Conservation (phyloP, 2,329 filamentous ascomycete species). For the Fusarium pseudograminearum region DNA sequence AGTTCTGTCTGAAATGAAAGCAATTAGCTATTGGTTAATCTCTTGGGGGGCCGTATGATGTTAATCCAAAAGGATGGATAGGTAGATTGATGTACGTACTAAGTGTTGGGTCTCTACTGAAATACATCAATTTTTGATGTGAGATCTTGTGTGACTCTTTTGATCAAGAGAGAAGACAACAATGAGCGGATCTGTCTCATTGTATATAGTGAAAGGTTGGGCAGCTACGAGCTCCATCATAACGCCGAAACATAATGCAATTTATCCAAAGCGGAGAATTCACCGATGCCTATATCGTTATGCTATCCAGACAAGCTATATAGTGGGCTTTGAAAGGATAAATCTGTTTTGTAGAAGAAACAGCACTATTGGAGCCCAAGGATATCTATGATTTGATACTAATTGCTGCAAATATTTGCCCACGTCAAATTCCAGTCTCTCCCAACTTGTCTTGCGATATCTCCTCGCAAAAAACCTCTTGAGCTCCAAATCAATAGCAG, state of each 20-base stretch:
- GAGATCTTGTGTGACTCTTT: background rate
- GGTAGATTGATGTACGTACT: background rate
- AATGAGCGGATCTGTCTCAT: background rate
- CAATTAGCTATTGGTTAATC: background rate
- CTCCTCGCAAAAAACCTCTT: background rate
- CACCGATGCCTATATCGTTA: background rate
- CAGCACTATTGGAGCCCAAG: background rate
- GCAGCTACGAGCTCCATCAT: slow-evolving; percentile 15
- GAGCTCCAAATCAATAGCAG: background rate
- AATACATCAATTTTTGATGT: background rate
- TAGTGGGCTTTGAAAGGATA: background rate
- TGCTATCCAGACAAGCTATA: background rate
- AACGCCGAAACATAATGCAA: slow-evolving; percentile 45
- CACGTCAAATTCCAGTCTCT: background rate
- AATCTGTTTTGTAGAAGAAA: too few relatives aligned
- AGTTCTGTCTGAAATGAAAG: background rate
- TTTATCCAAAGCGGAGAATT: background rate
- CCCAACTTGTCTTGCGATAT: background rate
- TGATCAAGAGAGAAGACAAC: background rate
- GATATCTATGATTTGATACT: background rate
- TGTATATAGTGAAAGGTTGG: slow-evolving; percentile 17
- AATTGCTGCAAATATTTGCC: background rate
- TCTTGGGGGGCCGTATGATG: background rate
- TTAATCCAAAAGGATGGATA: background rate
- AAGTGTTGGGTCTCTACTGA: background rate